Evolutionary conservation across 2,329 filamentous ascomycete species (phyloP), one percentile per base, ranked within the genome.

Genomic region (Fusarium sororula): DNA sequence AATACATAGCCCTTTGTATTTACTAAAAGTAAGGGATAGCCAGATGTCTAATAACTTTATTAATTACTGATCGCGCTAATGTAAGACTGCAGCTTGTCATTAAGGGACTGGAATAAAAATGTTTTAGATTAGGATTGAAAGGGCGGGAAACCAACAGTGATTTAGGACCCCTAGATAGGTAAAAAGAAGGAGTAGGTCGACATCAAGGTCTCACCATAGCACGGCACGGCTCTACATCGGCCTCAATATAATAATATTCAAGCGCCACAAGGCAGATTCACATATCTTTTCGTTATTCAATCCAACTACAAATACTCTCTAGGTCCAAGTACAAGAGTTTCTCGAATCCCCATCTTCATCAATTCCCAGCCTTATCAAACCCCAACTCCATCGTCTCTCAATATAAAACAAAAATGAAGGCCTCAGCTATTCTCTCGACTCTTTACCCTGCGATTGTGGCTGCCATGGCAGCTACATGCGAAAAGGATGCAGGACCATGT

Each of bases 291-390:
- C 24, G 6, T 30, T n/a, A 3, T 1, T 17, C n/a, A 18, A 54
- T 22, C 4, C 2, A 18, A 9, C 18, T 55, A 55, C 20, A 55
- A n/a, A 55, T 39, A 39, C 24, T 12, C 37, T 22, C 35, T 8
- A 7, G 0, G 1, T n/a, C 35, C 5, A 28, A n/a, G 26, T 5
- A 28, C 7, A 18, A 9, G 15, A 39, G 1, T 18, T 8, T 1
- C 18, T 39, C 9, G 9, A 39, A 39, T 39, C 8, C 5, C 10
- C 4, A 28, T 39, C 20, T 7, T 39, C 24, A 55, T 39, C 24
- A 39, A n/a, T 22, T 17, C 7, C 22, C 24, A 54, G 24, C 20
- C 7, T 38, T 32, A 2, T 35, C 18, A 28, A 28, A 35, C 6
- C 15, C 11, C 14, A 28, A 30, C 20, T 17, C 14, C 2, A 0